Conservation (phyloP, 139 green algal genomes). For the Coelastrella sp. region DNA sequence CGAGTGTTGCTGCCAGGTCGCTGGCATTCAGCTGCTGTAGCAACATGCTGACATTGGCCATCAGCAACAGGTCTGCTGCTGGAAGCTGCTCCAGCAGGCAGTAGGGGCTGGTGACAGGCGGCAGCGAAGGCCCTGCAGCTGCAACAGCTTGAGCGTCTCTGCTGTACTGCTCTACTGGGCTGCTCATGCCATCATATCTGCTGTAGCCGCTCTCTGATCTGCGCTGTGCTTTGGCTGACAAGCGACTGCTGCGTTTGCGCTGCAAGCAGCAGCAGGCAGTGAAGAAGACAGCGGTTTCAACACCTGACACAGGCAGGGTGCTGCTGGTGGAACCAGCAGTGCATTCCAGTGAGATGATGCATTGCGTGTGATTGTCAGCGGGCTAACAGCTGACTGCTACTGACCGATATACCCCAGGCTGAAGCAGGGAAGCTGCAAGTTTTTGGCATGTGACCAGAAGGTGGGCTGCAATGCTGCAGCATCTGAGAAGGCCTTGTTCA, state of each 20-base stretch:
- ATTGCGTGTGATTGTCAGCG: too few species aligned
- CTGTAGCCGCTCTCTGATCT: neutral
- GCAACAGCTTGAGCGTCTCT: neutral
- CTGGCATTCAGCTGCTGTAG: neutral
- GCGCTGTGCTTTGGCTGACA: slow-evolving; percentile 40
- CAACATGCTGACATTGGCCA: slow-evolving; percentile 10
- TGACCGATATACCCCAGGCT: too few species aligned
- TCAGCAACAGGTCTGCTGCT: slow-evolving; percentile 32
- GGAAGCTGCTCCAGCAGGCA: slow-evolving; percentile 31
- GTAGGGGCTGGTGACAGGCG: neutral
- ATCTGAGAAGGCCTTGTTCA: neutral
- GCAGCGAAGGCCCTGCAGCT: neutral
- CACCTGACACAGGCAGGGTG: too few species aligned
- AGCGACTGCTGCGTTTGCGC: slow-evolving; percentile 38
- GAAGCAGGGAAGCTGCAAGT: too few species aligned
- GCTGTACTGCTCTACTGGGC: neutral
- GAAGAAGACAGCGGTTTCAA: neutral
- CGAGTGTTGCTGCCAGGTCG: slow-evolving; percentile 20
- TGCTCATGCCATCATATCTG: neutral
- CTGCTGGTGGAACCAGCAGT: too few species aligned
- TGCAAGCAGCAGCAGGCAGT: neutral
- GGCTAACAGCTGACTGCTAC: too few species aligned
- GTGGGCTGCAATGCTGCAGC: neutral
- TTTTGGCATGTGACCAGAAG: too few species aligned
- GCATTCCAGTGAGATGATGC: neutral